Base-by-base conservation (phyloP, 352 stramenopile species). In the Phytophthora sp. region DNA sequence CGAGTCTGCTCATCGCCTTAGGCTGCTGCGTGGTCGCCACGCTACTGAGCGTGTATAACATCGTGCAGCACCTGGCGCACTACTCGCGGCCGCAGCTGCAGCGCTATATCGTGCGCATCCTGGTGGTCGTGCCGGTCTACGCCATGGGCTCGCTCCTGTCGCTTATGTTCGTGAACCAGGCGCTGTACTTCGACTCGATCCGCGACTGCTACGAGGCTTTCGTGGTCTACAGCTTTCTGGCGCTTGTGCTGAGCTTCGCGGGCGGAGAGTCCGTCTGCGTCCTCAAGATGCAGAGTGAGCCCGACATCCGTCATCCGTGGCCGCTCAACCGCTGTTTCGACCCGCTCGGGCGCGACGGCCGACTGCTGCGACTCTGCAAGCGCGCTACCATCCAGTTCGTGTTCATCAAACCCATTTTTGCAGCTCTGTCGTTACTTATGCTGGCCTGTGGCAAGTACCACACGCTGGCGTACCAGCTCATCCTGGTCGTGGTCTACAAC, bases 121-220 rank as follows among this genome's bases (percentile, higher is more conserved):
- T 97, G 13, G 80, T 88, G 44, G 78, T 97, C 39, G 89, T 96
- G 11, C 90, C 90, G 0, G 82, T 97, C 15, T 97, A 97, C 72
- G 88, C 89, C 13, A 55, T 96, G 36, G 79, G 82, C n/a, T 93
- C 84, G 31, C 80, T 93, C 30, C 60, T 97, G 12, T 93, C 89
- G 57, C 77, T 97, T 36, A 77, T 76, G 30, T 94, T 95, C 59
- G 82, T 92, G 38, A 81, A 91, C 46, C 71, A 90, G 51, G 84
- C 86, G 57, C 71, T 95, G 44, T 93, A 92, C 51, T 91, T 96
- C 39, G 87, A 96, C 67, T 93, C 85, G 15, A 74, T 97, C 26
- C 89, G 93, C 41, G 92, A 98, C 67, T 86, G 89, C 57, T 98
- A 97, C 71, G 93, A 98, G 62, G 92, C 93, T 1, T 98, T 97